These are phyloP conservation scores for Grammothele lineata DNA, from an alignment of 768 basidiomycete genomes.

Conservation along the genomic window DNA sequence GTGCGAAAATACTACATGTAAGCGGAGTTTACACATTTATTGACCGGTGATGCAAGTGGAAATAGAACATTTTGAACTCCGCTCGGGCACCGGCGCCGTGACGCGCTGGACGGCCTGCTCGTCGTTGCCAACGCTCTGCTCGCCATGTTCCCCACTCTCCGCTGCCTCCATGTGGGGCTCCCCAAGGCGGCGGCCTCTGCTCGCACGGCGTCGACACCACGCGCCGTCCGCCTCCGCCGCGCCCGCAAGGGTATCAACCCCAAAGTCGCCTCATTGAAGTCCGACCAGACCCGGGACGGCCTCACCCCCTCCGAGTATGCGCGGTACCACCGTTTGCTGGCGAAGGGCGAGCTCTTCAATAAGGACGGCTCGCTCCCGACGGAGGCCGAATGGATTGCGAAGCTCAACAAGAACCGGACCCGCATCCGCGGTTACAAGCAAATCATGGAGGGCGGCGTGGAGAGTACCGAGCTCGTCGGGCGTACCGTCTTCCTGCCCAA, in stretches of 20 bases:
- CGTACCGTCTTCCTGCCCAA: slow-evolving; percentile 89
- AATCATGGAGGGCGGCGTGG: slow-evolving; percentile 34
- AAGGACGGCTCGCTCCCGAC: slow-evolving; percentile 33
- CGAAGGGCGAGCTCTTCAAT: slow-evolving; percentile 43
- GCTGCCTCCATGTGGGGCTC: slow-evolving; percentile 39
- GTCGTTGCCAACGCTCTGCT: too few relatives aligned
- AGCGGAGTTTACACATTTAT: too few relatives aligned
- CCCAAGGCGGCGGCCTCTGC: slow-evolving; percentile 42
- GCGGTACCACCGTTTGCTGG: slow-evolving; percentile 54
- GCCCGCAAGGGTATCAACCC: slow-evolving; percentile 41
- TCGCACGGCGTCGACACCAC: slow-evolving; percentile 65
- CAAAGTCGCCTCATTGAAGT: slow-evolving; percentile 25
- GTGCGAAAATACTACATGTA: too few relatives aligned
- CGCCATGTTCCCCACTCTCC: slow-evolving; percentile 33
- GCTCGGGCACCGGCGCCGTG: too few relatives aligned
- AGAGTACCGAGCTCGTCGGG: slow-evolving; percentile 59
- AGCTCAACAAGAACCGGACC: slow-evolving; percentile 52
- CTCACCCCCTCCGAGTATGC: slow-evolving; percentile 64
- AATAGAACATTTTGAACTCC: too few relatives aligned
- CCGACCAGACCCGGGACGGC: slow-evolving; percentile 50
- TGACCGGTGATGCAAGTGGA: too few relatives aligned
- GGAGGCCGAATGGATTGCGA: slow-evolving; percentile 55
- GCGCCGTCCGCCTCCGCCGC: slow-evolving; percentile 70
- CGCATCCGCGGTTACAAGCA: slow-evolving; percentile 62
- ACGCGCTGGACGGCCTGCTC: too few relatives aligned